phyloP scores from a whole-genome alignment of 23 red algal species.

The Gracilariopsis chorda region DNA sequence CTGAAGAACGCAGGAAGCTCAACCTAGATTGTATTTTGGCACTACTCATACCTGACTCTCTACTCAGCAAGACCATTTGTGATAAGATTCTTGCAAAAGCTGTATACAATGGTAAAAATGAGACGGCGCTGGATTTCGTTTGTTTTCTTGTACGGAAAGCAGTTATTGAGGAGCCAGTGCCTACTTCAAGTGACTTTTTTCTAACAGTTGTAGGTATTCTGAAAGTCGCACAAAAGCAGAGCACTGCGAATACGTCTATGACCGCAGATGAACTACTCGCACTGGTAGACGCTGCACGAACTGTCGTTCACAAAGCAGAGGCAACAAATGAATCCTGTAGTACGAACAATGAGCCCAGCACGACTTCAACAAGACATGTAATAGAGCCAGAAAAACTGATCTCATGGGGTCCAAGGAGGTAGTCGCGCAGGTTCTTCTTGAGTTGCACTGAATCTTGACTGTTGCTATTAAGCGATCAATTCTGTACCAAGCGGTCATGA shows the following conservation, averaged over 20 bases:
- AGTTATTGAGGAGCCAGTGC: constrained; percentile 48
- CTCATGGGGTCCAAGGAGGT: neutral
- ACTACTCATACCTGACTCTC: too few relatives aligned
- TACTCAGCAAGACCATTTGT: too few relatives aligned
- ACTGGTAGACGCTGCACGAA: constrained; percentile 31
- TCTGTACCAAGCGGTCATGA: neutral
- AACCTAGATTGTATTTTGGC: too few relatives aligned
- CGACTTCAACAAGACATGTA: neutral
- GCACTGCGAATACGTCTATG: neutral
- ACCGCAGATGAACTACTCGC: constrained; percentile 31
- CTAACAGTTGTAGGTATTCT: constrained; percentile 40
- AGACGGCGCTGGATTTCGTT: constrained; percentile 70
- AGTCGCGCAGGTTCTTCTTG: constrained; percentile 1
- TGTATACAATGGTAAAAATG: too few relatives aligned
- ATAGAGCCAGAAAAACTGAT: neutral
- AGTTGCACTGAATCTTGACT: constrained; percentile 32
- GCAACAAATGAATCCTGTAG: neutral
- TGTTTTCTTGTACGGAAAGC: constrained; percentile 44
- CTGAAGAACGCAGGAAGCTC: too few relatives aligned
- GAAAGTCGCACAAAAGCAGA: constrained; percentile 19
- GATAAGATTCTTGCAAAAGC: too few relatives aligned
- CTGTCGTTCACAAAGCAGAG: neutral
- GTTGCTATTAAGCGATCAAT: neutral
- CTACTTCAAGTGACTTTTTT: constrained; percentile 51
- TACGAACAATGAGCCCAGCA: neutral